Conservation (phyloP, 2,329 filamentous ascomycete genomes). For the Lasiodiplodia sp. region DNA sequence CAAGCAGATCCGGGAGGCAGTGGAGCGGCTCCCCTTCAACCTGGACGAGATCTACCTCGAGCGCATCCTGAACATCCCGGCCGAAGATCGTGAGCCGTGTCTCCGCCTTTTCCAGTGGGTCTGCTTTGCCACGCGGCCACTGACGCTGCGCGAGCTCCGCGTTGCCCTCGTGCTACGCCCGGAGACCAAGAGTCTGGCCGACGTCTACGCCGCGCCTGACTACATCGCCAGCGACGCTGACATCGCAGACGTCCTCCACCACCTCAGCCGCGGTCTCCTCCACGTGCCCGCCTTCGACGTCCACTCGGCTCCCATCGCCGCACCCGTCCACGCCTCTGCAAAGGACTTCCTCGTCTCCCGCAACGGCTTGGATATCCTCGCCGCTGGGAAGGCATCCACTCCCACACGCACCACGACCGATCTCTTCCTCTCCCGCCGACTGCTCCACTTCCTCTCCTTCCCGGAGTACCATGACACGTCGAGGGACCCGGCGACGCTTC, state of each 20-base stretch:
- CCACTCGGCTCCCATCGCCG: neutral
- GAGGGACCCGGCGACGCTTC: neutral
- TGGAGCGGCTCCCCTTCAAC: neutral
- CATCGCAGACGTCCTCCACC: neutral
- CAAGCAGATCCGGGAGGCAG: neutral
- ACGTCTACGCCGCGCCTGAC: neutral
- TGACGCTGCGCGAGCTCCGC: constrained; percentile 9
- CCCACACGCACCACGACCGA: neutral
- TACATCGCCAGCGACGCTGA: constrained; percentile 1
- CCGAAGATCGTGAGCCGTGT: neutral
- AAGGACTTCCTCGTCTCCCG: neutral
- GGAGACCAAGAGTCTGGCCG: neutral
- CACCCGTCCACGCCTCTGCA: neutral
- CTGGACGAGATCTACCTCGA: constrained; percentile 6
- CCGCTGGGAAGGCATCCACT: too few relatives aligned
- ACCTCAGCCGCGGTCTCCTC: constrained; percentile 3
- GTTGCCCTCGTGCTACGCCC: neutral
- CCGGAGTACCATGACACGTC: neutral
- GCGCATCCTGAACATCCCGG: neutral
- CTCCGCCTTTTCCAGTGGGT: constrained; percentile 11
- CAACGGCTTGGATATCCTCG: constrained; percentile 1
- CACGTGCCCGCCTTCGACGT: neutral
- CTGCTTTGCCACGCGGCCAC: constrained; percentile 1
- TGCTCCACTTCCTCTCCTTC: constrained; percentile 6
- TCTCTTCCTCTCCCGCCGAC: constrained; percentile 1